A percentile compares a stretch with the other conserved stretches of the same genome.
phyloP scores from a whole-genome alignment of 169 alveolate genomes.

The Theileria sp. region DNA sequence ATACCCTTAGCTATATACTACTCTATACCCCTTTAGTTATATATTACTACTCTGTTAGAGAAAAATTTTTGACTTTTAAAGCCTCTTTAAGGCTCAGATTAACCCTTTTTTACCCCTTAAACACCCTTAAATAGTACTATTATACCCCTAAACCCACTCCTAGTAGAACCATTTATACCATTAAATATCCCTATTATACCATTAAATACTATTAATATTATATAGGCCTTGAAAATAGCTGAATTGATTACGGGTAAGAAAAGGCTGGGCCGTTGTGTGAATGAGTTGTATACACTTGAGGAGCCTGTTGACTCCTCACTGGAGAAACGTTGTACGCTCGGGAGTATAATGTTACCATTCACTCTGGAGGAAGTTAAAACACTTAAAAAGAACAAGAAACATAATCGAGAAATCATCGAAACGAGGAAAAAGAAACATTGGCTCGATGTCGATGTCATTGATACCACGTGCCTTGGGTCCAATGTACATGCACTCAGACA shows the following conservation, averaged over 20 bases:
- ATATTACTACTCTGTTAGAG: no score
- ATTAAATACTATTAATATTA: no score
- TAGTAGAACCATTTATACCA: no score
- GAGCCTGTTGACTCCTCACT: slow-evolving; percentile 3
- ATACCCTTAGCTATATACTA: no score
- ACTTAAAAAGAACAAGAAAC: slow-evolving; percentile 15
- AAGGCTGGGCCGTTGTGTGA: slow-evolving; percentile 37
- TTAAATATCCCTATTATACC: no score
- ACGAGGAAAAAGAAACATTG: slow-evolving; percentile 56
- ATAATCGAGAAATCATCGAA: slow-evolving; percentile 1
- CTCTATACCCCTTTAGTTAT: no score
- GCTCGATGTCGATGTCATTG: slow-evolving; percentile 85
- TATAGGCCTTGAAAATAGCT: slow-evolving; percentile 33
- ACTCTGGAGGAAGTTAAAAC: slow-evolving; percentile 16
- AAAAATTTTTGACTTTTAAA: neutral
- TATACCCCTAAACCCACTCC: no score
- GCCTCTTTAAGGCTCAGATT: no score
- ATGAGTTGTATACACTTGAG: slow-evolving; percentile 16
- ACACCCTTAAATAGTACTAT: no score
- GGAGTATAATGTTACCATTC: slow-evolving; percentile 24
- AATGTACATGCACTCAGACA: slow-evolving; percentile 66
- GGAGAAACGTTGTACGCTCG: slow-evolving; percentile 17
- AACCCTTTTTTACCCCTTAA: no score
- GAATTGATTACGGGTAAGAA: slow-evolving; percentile 30
- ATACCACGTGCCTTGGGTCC: slow-evolving; percentile 79